These are phyloP conservation scores for Pythium coloratum DNA, from an alignment of 352 stramenopile genomes.

Conservation along the genomic window DNA sequence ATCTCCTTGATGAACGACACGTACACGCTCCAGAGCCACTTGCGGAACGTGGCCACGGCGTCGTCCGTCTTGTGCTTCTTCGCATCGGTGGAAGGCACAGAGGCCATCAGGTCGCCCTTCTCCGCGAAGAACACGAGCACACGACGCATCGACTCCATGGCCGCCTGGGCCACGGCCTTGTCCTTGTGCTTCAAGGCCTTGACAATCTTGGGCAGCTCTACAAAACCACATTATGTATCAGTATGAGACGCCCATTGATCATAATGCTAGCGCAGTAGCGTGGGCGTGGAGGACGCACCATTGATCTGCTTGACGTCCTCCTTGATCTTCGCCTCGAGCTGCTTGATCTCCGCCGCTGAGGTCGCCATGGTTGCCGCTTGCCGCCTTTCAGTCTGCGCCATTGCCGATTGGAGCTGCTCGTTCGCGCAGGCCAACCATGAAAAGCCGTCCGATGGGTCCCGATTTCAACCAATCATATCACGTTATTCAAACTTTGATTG, in stretches of 20 bases:
- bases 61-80: slow-evolving; percentile 66
- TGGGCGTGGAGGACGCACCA: slow-evolving; percentile 25
- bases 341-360: slow-evolving; percentile 70
- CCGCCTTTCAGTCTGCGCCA: slow-evolving; percentile 17
- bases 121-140: slow-evolving; percentile 83
- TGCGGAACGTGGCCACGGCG: slow-evolving; percentile 71
- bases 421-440: slow-evolving; percentile 27
- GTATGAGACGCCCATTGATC: not conserved
- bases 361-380: slow-evolving; percentile 48
- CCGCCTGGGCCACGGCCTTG: slow-evolving; percentile 67
- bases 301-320: slow-evolving; percentile 87
- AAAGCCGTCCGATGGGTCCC: slow-evolving; percentile 15
- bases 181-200: slow-evolving; percentile 71
- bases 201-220: slow-evolving; percentile 73
- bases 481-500: slow-evolving; percentile 3
- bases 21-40: slow-evolving; percentile 86
- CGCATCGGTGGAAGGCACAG: slow-evolving; percentile 15
- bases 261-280: not conserved
- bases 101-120: slow-evolving; percentile 69
- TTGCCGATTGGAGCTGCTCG: slow-evolving; percentile 32
- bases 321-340: slow-evolving; percentile 86
- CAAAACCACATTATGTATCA: not conserved
- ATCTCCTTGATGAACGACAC: slow-evolving; percentile 82
- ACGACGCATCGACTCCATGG: slow-evolving; percentile 80
- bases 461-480: slow-evolving; percentile 29